Evolutionary conservation across 768 basidiomycete species (phyloP).

Genomic region (Inosperma sp.): DNA sequence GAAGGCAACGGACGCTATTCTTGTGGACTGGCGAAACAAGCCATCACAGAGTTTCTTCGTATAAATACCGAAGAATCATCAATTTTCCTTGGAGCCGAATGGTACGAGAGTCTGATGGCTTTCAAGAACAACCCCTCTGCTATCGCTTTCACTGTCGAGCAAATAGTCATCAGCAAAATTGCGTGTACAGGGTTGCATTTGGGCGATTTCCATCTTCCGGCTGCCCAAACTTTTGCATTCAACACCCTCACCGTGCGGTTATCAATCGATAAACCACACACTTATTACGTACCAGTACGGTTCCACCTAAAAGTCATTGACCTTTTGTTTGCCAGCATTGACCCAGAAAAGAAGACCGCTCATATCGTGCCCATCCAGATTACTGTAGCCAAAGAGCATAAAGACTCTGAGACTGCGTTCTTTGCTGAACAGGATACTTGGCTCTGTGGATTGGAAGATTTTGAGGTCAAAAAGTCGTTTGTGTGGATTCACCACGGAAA

Average conservation of each 20-base stretch:
- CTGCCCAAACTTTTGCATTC: background rate
- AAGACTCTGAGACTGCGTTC: background rate
- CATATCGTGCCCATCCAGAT: constrained; percentile 1
- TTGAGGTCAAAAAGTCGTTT: background rate
- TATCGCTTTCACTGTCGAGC: no score
- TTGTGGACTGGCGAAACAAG: no score
- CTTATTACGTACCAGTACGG: background rate
- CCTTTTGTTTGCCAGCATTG: background rate
- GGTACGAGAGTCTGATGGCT: no score
- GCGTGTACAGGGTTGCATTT: no score
- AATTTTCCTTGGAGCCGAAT: no score
- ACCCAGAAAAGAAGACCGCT: background rate
- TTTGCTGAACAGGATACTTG: background rate
- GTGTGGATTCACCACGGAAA: constrained; percentile 1
- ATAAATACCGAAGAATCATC: no score
- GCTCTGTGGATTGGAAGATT: background rate
- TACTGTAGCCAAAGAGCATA: constrained; percentile 4
- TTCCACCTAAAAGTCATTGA: constrained; percentile 1
- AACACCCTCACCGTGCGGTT: background rate
- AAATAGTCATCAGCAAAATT: no score
- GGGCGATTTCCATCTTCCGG: background rate
- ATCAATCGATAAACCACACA: background rate
- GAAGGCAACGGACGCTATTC: no score
- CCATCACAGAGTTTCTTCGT: no score
- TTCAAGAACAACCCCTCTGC: no score